These are phyloP conservation scores for Pichia phayaonensis DNA, from an alignment of 805 yeast species.

Conservation along the genomic window DNA sequence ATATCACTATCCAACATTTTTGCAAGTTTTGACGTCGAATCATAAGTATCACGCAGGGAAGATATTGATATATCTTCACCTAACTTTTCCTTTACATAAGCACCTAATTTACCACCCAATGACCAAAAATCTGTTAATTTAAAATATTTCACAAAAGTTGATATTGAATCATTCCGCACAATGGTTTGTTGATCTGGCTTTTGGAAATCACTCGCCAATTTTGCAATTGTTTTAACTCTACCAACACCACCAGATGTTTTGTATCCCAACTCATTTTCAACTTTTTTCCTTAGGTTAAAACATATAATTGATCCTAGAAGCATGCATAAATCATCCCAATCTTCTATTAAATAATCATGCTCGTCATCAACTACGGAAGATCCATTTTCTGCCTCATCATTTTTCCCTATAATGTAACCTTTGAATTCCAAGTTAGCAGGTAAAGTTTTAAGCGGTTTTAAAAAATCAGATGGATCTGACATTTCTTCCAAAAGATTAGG, in stretches of 20 bases:
- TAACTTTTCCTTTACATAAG: constrained; percentile 42
- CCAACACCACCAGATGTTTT: constrained; percentile 89
- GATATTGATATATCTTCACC: constrained; percentile 31
- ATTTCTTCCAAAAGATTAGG: constrained; percentile 35
- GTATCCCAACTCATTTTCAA: constrained; percentile 55
- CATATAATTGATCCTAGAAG: constrained; percentile 60
- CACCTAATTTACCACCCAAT: constrained; percentile 86
- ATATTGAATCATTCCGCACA: constrained; percentile 41
- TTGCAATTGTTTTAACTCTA: constrained; percentile 69
- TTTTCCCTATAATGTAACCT: constrained; percentile 23
- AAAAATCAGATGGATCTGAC: constrained; percentile 12
- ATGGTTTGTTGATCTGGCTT: constrained; percentile 88
- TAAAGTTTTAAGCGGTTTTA: constrained; percentile 40
- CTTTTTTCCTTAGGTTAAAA: constrained; percentile 42
- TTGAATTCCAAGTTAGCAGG: constrained; percentile 21
- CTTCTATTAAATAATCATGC: constrained; percentile 21
- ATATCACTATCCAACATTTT: constrained; percentile 33
- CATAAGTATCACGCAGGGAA: constrained; percentile 42
- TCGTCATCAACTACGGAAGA: constrained; percentile 2
- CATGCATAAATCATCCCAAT: constrained; percentile 79
- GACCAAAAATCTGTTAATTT: constrained; percentile 77
- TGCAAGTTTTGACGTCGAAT: constrained; percentile 31
- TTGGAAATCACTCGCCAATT: constrained; percentile 74
- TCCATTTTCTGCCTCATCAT: constrained; percentile 17
- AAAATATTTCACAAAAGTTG: constrained; percentile 50